Evolutionary conservation across 2,329 filamentous ascomycete species (phyloP), one percentile per base, ranked within the genome.

Genomic region (Diaporthe sp.): DNA sequence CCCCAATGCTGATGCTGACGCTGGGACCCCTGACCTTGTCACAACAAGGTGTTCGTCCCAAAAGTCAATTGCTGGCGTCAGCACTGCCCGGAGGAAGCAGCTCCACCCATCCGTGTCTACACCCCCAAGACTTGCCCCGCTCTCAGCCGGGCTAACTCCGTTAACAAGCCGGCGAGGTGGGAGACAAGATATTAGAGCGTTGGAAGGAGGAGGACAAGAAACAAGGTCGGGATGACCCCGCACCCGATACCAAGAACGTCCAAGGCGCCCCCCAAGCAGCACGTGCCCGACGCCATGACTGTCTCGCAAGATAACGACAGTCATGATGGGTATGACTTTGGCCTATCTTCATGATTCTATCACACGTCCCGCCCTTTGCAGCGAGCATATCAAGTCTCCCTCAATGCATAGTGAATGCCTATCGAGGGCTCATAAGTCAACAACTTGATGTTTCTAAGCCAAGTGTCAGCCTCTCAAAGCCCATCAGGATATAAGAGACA

Each of bases 201-300:
- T 37, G 6, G 44, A 39, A 39, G 37, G 8, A 37, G 47, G 7
- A 55, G 34, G 34, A 53, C 34, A 20, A 53, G 39, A 53, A 42
- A 55, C 34, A 22, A 28, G 34, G 65, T 22, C n/a, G 31, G 49
- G 34, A 31, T 42, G 34, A 70, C 65, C 65, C 65, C 65, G 65
- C 65, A 70, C 49, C 9, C 4, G 31, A 55, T 42, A 70, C 65
- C 49, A 70, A 70, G 49, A 70, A 37, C 7, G 65, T 12, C 65
- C 34, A 49, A 49, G 49, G 15, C 34, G 17, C 20, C 20, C 20
- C 20, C 3, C 7, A 6, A 47, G 17, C 34, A 20, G 12, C 65
- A 70, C 65, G 65, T 70, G 65, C 65, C 20, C 49, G 49, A 47
- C 65, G 65, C 65, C 65, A 70, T 53, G 31, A 25, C 65, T 39